A percentile compares a stretch with the other conserved stretches of the same genome.
These are phyloP conservation scores for Penicillium parvum DNA, from an alignment of 495 filamentous ascomycete genomes.

Conservation along the genomic window DNA sequence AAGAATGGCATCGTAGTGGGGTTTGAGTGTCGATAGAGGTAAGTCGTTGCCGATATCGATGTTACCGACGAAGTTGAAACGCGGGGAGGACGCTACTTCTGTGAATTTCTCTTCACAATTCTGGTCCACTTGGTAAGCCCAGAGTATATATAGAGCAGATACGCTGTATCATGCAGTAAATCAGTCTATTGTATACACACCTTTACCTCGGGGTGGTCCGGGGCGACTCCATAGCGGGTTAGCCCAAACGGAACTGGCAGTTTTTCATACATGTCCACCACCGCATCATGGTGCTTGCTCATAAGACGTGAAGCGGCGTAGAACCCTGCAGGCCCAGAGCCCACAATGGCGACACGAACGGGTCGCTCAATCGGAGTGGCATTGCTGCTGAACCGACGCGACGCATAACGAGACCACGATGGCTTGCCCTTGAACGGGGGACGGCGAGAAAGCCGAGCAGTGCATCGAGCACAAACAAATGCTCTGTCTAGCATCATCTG, in stretches of 20 bases:
- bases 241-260: constrained; percentile 90
- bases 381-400: constrained; percentile 31
- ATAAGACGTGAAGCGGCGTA: constrained; percentile 86
- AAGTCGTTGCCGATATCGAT: constrained; percentile 72
- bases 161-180: neutral
- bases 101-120: constrained; percentile 93
- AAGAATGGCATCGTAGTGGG: constrained; percentile 86
- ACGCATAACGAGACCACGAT: constrained; percentile 3
- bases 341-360: constrained; percentile 80
- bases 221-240: constrained; percentile 89
- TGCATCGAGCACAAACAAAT: constrained; percentile 36
- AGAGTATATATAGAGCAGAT: no score
- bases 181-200: constrained; percentile 40
- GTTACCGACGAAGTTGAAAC: constrained; percentile 92
- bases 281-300: constrained; percentile 61
- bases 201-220: constrained; percentile 97
- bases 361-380: constrained; percentile 44
- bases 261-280: constrained; percentile 94
- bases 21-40: constrained; percentile 61
- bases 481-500: constrained; percentile 29
- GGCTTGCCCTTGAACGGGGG: constrained; percentile 2
- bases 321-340: constrained; percentile 94
- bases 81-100: constrained; percentile 72
- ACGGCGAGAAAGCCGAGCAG: constrained; percentile 15
- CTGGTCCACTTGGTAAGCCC: constrained; percentile 35